These are phyloP conservation scores for Perilla frutescens DNA, from an alignment of 257 asterid genomes.

Conservation along the genomic window DNA sequence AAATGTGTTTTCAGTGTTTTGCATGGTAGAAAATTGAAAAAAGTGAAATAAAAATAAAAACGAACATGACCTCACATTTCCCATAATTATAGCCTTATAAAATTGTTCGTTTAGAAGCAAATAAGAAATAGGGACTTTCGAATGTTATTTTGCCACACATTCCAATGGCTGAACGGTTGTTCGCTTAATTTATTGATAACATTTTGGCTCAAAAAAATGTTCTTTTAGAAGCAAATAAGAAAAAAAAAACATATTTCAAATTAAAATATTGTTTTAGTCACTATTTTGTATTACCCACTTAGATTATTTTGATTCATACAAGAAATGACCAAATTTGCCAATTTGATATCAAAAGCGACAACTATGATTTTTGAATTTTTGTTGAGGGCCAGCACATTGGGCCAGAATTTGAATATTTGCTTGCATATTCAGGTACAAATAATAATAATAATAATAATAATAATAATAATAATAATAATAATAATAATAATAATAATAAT, in stretches of 20 bases:
- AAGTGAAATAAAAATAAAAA: too few species aligned
- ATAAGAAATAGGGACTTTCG: not conserved
- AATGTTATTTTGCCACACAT: too few species aligned
- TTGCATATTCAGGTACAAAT: too few species aligned
- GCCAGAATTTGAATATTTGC: not conserved
- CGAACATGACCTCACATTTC: not conserved
- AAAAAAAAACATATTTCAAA: not conserved
- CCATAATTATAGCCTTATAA: not conserved
- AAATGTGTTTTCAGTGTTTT: too few species aligned
- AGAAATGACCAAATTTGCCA: conserved; percentile 31
- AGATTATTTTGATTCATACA: conserved; percentile 10
- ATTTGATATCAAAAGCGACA: conserved; percentile 17
- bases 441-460: too few species aligned
- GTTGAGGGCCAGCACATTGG: conserved; percentile 34
- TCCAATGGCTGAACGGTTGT: too few species aligned
- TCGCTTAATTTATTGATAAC: too few species aligned
- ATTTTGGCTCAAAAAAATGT: not conserved
- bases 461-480: too few species aligned
- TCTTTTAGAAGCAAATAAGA: not conserved
- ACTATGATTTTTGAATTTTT: conserved; percentile 26
- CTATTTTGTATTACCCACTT: conserved; percentile 9
- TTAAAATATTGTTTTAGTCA: conserved; percentile 2
- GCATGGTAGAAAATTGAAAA: too few species aligned
- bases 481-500: too few species aligned
- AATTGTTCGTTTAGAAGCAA: not conserved